phyloP scores from a whole-genome alignment of 208 protist genomes.

The Leishmania arabica region DNA sequence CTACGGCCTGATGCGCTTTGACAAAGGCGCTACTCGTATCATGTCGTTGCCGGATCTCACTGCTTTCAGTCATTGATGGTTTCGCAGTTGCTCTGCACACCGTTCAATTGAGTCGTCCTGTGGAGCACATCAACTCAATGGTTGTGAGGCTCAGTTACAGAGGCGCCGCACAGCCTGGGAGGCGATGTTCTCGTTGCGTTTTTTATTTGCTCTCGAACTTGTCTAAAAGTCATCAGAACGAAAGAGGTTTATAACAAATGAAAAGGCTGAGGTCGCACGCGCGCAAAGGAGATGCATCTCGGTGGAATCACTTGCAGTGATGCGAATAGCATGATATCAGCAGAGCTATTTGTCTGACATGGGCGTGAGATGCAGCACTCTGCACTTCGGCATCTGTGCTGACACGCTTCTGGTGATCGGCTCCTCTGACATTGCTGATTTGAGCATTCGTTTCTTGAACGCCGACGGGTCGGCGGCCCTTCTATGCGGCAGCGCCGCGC shows the following conservation, averaged over 20 bases:
- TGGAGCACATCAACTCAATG: not conserved
- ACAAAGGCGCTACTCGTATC: not conserved
- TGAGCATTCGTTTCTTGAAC: conserved; percentile 22
- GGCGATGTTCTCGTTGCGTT: not conserved
- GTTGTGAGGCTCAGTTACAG: not conserved
- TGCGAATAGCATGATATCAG: not conserved
- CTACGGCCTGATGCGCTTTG: not conserved
- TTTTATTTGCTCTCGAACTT: not conserved
- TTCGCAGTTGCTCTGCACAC: not conserved
- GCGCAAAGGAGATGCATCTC: conserved; percentile 3
- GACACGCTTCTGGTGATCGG: conserved; percentile 18
- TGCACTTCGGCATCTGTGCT: conserved; percentile 8
- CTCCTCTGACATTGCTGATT: conserved; percentile 2
- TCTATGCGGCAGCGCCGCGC: conserved; percentile 16
- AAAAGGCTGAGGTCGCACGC: not conserved
- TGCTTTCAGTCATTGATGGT: not conserved
- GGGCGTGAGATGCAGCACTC: conserved; percentile 9
- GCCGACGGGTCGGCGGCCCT: conserved; percentile 7
- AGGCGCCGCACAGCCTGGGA: too few relatives aligned
- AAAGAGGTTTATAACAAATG: not conserved
- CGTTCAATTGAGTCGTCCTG: not conserved
- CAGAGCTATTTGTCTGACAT: not conserved
- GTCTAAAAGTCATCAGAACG: not conserved
- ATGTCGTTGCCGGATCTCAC: not conserved
- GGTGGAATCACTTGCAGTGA: conserved; percentile 15